Conservation (phyloP, 1,139 yeast species). For the Meyerozyma carpophila region DNA sequence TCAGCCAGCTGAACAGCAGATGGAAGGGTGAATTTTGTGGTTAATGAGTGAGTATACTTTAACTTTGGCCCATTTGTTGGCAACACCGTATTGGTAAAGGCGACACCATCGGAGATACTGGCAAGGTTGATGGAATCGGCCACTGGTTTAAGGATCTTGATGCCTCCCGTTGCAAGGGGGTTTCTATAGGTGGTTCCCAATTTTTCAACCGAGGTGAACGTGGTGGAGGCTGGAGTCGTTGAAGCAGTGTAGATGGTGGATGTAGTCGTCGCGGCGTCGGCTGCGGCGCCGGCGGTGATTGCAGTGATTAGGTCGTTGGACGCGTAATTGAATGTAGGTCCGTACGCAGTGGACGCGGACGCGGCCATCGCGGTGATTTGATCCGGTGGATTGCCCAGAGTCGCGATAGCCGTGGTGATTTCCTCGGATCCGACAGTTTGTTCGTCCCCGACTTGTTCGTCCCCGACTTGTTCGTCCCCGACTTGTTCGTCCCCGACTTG, state of each 20-base stretch:
- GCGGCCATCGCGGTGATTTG: too few relatives aligned
- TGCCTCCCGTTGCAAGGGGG: conserved; percentile 16
- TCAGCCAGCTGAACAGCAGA: conserved; percentile 3
- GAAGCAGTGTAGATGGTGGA: conserved; percentile 14
- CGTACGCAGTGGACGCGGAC: background rate
- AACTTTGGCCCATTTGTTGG: background rate
- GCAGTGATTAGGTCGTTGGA: too few relatives aligned
- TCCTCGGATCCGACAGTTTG: too few relatives aligned
- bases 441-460: too few relatives aligned
- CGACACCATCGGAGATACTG: conserved; percentile 12
- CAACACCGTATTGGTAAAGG: conserved; percentile 4
- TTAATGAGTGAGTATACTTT: background rate
- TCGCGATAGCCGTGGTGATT: too few relatives aligned
- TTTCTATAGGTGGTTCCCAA: conserved; percentile 10
- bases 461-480: too few relatives aligned
- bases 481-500: background rate
- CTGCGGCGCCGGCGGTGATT: too few relatives aligned
- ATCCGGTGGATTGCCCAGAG: too few relatives aligned
- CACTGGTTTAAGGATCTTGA: conserved; percentile 10
- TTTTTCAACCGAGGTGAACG: conserved; percentile 11
- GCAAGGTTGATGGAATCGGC: conserved; percentile 12
- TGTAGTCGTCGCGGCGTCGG: conserved; percentile 10
- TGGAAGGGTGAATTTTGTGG: conserved; percentile 4
- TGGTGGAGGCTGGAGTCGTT: conserved; percentile 6
- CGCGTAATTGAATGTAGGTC: too few relatives aligned